Evolutionary conservation across 192 early-diverging fungal genomes (phyloP).

Genomic region (Diversispora eburnea): DNA sequence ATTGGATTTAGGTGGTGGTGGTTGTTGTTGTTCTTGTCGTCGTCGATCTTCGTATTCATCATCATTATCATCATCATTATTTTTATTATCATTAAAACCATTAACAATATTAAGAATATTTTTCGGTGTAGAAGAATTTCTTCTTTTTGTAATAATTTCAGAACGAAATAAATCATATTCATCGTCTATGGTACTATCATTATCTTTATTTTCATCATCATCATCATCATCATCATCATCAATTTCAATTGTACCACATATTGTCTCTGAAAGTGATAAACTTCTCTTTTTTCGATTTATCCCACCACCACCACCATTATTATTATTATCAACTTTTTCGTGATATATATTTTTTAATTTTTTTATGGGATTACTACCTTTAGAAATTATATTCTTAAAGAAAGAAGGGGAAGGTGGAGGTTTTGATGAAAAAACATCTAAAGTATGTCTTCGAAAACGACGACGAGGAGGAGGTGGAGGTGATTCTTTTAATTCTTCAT

Average conservation of each 20-base stretch:
- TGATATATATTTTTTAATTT: neutral
- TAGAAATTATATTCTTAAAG: conserved; percentile 2
- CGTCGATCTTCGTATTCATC: neutral
- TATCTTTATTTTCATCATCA: neutral
- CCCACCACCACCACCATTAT: neutral
- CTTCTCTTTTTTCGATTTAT: conserved; percentile 5
- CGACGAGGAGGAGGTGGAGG: neutral
- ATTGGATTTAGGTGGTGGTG: neutral
- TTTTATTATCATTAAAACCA: no score
- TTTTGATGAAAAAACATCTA: neutral
- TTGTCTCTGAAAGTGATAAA: conserved; percentile 4
- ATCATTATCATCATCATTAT: no score
- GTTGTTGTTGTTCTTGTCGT: neutral
- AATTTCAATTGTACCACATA: conserved; percentile 1
- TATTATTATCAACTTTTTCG: neutral
- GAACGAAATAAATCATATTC: conserved; percentile 13
- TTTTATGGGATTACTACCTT: neutral
- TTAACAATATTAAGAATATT: neutral
- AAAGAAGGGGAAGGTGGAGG: neutral
- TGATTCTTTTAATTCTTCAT: neutral
- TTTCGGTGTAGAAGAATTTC: conserved; percentile 8
- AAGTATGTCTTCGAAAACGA: neutral
- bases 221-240: conserved; percentile 11
- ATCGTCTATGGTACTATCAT: neutral
- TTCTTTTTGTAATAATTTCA: neutral